Evolutionary conservation across 257 asterid genomes (phyloP), one percentile per base, ranked within the genome.

Genomic region (Jacaranda mimosifolia): DNA sequence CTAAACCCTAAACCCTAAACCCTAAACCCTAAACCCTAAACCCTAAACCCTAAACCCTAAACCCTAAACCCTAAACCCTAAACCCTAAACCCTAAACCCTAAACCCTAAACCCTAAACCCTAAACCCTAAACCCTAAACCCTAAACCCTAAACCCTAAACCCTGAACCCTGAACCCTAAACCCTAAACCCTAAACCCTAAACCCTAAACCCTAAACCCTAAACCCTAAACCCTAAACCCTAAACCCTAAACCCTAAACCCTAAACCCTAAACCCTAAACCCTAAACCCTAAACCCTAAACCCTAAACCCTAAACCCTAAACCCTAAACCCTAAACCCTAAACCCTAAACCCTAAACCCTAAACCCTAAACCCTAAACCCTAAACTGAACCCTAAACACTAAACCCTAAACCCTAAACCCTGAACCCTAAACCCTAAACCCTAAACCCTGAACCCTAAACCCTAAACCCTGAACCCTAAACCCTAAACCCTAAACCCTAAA

Each of bases 401-500:
- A 74, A 60, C 68, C 78, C 70, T 45, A 40, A 73, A 73, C 68
- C 78, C 78, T 63, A 19, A 73, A 73, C 68, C 78, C 78, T 63
- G 19, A 73, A 59, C 68, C 70, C 70, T 62, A 42, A 59, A 73
- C 68, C 78, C 78, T 26, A 42, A 59, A 73, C 56, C 78, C 78
- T 26, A 43, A 73, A 74, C 79, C 79, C 79, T 62, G 38, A 74
- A 45, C 79, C 79, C 71, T 26, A 62, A 74, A 60, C 79, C 79
- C 71, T 45, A 48, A 74, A 62, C 79, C 79, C 62, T 19, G 48
- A 74, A 62, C 67, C 67, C 67, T 35, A 32, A 62, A 62, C 67
- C 67, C 67, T 11, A 35, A 62, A 62, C 67, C 67, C 67, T 35
- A 12, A 62, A 32, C 67, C 67, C 45, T 32, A 62, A 62, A 32